Conservation (phyloP, 129 eudicot genomes). For the Escallonia rubra region DNA sequence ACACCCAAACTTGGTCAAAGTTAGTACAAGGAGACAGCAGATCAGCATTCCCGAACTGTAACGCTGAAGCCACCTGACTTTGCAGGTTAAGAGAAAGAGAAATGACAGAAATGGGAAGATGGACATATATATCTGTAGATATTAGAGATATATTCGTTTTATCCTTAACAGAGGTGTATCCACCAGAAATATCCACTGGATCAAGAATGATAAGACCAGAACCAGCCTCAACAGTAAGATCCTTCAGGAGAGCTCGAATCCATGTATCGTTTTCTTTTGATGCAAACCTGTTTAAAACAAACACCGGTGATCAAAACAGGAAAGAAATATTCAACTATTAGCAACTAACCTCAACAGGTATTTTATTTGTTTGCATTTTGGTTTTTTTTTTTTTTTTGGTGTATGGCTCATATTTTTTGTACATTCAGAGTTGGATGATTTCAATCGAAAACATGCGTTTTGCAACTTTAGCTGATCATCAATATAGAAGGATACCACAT, state of each 20-base stretch:
- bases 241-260: conserved; percentile 85
- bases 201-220: conserved; percentile 92
- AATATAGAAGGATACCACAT: background rate
- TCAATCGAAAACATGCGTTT: background rate
- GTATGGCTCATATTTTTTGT: too few relatives aligned
- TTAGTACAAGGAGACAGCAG: conserved; percentile 86
- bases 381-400: background rate
- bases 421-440: too few relatives aligned
- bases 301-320: background rate
- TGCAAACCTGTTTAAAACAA: conserved; percentile 60
- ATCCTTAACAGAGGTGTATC: conserved; percentile 90
- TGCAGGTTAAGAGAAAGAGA: conserved; percentile 92
- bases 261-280: conserved; percentile 90
- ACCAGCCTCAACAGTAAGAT: conserved; percentile 90
- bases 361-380: too few relatives aligned
- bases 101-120: conserved; percentile 79
- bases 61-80: conserved; percentile 71
- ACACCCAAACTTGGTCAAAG: conserved; percentile 86
- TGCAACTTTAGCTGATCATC: background rate
- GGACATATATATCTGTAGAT: conserved; percentile 74
- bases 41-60: conserved; percentile 73
- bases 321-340: too few relatives aligned
- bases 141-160: conserved; percentile 78
- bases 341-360: too few relatives aligned
- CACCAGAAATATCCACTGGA: conserved; percentile 94